These are phyloP conservation scores for Hemisphaericaspora xylofermentans DNA, from an alignment of 1,139 yeast species.

Conservation along the genomic window DNA sequence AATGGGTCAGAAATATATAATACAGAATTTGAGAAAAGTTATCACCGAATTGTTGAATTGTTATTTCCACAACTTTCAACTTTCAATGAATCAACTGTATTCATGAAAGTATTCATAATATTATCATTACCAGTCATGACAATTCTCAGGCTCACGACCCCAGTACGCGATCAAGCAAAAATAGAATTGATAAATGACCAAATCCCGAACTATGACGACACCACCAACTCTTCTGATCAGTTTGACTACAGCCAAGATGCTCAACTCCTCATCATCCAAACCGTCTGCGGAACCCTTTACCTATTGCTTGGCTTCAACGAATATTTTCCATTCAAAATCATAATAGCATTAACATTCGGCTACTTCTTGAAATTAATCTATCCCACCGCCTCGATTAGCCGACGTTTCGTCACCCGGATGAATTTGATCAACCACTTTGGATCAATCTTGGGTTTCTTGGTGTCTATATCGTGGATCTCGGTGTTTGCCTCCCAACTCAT, in stretches of 20 bases:
- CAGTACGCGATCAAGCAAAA: slow-evolving; percentile 36
- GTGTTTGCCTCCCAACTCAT: slow-evolving; percentile 77
- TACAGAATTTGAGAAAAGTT: not conserved
- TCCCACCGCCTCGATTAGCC: slow-evolving; percentile 2
- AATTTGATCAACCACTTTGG: slow-evolving; percentile 29
- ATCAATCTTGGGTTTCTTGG: slow-evolving; percentile 60
- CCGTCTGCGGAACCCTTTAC: slow-evolving; percentile 17
- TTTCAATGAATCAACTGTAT: slow-evolving; percentile 9
- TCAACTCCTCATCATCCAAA: slow-evolving; percentile 20
- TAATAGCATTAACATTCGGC: slow-evolving; percentile 12
- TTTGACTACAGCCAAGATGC: slow-evolving; percentile 16
- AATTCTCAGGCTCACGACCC: slow-evolving; percentile 46
- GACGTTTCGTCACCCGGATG: slow-evolving; percentile 6
- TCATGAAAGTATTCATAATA: slow-evolving; percentile 22
- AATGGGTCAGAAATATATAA: not conserved
- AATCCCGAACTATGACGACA: not conserved
- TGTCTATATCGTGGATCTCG: slow-evolving; percentile 74
- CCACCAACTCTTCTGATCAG: not conserved
- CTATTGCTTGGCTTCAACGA: slow-evolving; percentile 10
- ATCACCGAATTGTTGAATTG: slow-evolving; percentile 19
- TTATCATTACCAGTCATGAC: slow-evolving; percentile 46
- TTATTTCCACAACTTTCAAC: slow-evolving; percentile 16
- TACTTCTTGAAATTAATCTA: slow-evolving; percentile 8
- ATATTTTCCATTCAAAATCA: slow-evolving; percentile 14
- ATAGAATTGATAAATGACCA: slow-evolving; percentile 6